Evolutionary conservation across 257 asterid genomes (phyloP).

Genomic region (Fraxinus cuspidata): DNA sequence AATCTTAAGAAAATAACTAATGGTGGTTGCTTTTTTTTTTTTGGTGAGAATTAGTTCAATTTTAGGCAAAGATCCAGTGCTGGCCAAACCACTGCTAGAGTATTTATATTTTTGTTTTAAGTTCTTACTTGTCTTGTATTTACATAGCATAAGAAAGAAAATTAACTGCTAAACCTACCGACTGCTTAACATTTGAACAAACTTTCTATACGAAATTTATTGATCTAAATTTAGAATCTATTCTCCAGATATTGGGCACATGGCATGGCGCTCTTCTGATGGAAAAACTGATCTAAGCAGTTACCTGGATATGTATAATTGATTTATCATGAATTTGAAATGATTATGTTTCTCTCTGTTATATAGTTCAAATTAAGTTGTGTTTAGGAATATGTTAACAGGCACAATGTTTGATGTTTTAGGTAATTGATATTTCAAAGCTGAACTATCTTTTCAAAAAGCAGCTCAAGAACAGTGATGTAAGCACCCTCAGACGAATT

Average conservation of each 20-base stretch:
- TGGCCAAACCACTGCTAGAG: not conserved
- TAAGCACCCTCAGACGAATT: slow-evolving; percentile 10
- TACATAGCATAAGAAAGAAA: not conserved
- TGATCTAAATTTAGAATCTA: too few relatives aligned
- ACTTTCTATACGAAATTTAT: too few relatives aligned
- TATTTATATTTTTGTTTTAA: not conserved
- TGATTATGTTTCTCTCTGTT: too few relatives aligned
- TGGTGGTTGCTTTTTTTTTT: too few relatives aligned
- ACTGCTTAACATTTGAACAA: too few relatives aligned
- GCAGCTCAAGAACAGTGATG: slow-evolving; percentile 12
- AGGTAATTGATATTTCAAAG: not conserved
- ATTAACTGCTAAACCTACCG: not conserved
- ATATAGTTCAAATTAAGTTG: too few relatives aligned
- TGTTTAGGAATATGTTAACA: too few relatives aligned
- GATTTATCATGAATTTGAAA: too few relatives aligned
- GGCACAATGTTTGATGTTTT: not conserved
- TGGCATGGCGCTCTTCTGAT: too few relatives aligned
- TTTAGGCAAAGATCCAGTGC: not conserved
- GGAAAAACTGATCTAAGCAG: too few relatives aligned
- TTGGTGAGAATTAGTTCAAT: not conserved
- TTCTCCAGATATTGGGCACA: too few relatives aligned
- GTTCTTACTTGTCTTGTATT: not conserved
- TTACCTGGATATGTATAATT: too few relatives aligned
- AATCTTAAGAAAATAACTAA: not conserved
- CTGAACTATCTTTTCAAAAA: slow-evolving; percentile 1